These are phyloP conservation scores for Eucalyptus marginata DNA, from an alignment of 345 rosid genomes.

Conservation along the genomic window DNA sequence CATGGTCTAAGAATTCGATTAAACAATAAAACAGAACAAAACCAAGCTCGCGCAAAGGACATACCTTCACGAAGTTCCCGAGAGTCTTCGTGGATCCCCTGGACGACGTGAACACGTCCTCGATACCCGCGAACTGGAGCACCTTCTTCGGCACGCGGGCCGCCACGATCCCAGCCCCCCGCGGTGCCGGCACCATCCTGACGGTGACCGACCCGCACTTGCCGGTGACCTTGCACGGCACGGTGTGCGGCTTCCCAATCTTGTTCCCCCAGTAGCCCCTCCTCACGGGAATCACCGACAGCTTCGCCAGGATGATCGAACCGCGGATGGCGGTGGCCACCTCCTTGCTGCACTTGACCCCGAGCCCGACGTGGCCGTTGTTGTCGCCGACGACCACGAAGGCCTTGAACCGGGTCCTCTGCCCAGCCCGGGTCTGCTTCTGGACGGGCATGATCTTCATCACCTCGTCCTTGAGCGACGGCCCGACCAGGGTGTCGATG, in stretches of 20 bases:
- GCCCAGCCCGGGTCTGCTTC: constrained; percentile 81
- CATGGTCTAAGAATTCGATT: neutral
- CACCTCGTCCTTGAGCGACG: constrained; percentile 76
- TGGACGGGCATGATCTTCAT: constrained; percentile 94
- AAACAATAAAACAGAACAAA: neutral
- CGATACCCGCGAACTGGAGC: constrained; percentile 73
- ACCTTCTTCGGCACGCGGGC: constrained; percentile 89
- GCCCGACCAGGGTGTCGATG: constrained; percentile 63
- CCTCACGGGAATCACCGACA: constrained; percentile 59
- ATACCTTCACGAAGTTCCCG: constrained; percentile 77
- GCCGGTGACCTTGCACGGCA: constrained; percentile 66
- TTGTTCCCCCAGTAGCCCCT: constrained; percentile 82
- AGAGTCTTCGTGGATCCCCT: constrained; percentile 77
- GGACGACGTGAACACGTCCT: constrained; percentile 80
- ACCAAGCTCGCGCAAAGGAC: neutral
- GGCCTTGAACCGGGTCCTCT: constrained; percentile 66
- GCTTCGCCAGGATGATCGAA: constrained; percentile 45
- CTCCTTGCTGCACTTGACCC: constrained; percentile 67
- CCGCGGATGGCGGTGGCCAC: constrained; percentile 70
- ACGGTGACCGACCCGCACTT: constrained; percentile 68
- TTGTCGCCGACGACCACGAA: constrained; percentile 61
- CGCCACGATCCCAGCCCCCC: constrained; percentile 80
- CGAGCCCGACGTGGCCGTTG: constrained; percentile 59
- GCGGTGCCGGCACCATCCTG: constrained; percentile 75
- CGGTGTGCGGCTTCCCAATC: constrained; percentile 64